These are phyloP conservation scores for Vitis cinerea DNA, from an alignment of 164 flowering plant genomes.

Conservation along the genomic window DNA sequence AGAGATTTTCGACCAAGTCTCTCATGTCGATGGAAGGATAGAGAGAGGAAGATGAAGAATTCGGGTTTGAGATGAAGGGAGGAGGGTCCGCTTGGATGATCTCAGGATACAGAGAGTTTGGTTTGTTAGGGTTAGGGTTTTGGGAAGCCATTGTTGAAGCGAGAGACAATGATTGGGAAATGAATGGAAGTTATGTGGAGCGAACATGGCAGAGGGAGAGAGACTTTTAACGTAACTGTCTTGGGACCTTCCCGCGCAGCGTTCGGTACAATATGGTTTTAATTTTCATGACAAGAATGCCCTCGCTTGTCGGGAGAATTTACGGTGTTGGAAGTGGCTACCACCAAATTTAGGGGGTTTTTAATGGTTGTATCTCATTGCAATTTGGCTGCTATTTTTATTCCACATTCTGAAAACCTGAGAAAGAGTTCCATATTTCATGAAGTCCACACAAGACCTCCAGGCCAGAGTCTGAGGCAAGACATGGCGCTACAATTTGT, in stretches of 20 bases:
- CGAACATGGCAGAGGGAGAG: background rate
- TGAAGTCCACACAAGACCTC: too few species aligned
- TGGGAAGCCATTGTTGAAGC: constrained; percentile 34
- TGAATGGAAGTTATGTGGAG: background rate
- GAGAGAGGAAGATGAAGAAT: constrained; percentile 28
- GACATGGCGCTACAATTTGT: too few species aligned
- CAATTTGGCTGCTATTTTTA: too few species aligned
- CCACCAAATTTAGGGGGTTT: too few species aligned
- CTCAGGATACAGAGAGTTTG: constrained; percentile 25
- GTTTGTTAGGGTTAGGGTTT: constrained; percentile 18
- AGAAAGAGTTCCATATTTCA: too few species aligned
- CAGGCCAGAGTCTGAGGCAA: too few species aligned
- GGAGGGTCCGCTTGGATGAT: constrained; percentile 23
- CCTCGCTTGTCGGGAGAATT: too few species aligned
- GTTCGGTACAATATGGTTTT: background rate
- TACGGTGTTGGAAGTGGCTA: too few species aligned
- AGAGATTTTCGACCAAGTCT: constrained; percentile 45
- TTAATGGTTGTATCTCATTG: too few species aligned
- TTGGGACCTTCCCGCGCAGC: constrained; percentile 17
- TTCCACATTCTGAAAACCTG: too few species aligned
- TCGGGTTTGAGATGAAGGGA: background rate
- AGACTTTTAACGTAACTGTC: background rate
- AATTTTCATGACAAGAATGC: too few species aligned
- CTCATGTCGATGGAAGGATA: constrained; percentile 45
- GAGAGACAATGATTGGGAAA: background rate